Percentiles rank a stretch among this genome's conserved stretches.
Evolutionary conservation across 2,329 filamentous ascomycete genomes (phyloP).

Genomic region (Xylariaceae sp.): DNA sequence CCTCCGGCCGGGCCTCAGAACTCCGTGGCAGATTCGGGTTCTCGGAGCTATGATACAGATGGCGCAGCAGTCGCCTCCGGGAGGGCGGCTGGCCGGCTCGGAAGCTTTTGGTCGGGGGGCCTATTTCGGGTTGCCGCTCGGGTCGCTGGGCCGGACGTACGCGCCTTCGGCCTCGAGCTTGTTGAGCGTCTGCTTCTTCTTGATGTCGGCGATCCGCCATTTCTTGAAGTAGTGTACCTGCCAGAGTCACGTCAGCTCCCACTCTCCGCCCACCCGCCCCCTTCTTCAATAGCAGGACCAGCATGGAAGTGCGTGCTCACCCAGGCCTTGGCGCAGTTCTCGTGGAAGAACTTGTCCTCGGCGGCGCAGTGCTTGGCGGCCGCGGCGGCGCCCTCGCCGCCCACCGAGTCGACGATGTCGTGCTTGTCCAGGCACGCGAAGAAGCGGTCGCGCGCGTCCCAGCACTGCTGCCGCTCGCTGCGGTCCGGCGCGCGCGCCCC

Average conservation of each 20-base stretch:
- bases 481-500: conserved; percentile 73
- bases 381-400: conserved; percentile 44
- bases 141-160: conserved; percentile 18
- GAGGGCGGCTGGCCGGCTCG: too few species aligned
- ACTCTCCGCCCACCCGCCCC: too few species aligned
- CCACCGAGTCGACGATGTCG: conserved; percentile 69
- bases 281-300: too few species aligned
- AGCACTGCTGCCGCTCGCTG: conserved; percentile 74
- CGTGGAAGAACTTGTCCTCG: conserved; percentile 64
- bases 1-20: too few species aligned
- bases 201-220: conserved; percentile 83
- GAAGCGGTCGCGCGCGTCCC: conserved; percentile 81
- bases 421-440: conserved; percentile 80
- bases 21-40: too few species aligned
- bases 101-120: too few species aligned
- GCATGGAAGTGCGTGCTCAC: too few species aligned
- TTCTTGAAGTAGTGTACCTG: conserved; percentile 98
- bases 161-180: conserved; percentile 69
- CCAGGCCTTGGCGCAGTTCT: conserved; percentile 84
- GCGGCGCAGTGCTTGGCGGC: conserved; percentile 47
- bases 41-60: too few species aligned
- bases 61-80: too few species aligned
- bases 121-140: conserved; percentile 2
- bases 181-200: conserved; percentile 73
- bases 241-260: too few species aligned